Conservation (phyloP, 108 stramenopile species). For the Cyclotella sp. region DNA sequence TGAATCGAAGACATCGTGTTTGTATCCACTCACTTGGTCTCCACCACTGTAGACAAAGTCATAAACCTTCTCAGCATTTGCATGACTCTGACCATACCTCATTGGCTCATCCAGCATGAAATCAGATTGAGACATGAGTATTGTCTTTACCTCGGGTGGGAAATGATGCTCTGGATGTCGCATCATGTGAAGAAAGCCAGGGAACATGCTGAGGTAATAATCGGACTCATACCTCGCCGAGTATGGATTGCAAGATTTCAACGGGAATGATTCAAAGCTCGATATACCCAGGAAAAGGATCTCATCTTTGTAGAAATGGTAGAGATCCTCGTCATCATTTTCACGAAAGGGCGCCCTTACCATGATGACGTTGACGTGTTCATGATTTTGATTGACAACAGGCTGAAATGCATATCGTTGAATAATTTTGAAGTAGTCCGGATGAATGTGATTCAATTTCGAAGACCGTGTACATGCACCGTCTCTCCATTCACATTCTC, state of each 20-base stretch:
- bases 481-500: slow-evolving; percentile 45
- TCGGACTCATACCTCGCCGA: slow-evolving; percentile 26
- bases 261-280: slow-evolving; percentile 50
- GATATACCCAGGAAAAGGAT: slow-evolving; percentile 54
- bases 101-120: slow-evolving; percentile 44
- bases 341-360: slow-evolving; percentile 43
- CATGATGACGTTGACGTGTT: slow-evolving; percentile 51
- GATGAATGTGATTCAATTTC: slow-evolving; percentile 36
- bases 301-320: slow-evolving; percentile 48
- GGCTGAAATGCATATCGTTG: slow-evolving; percentile 50
- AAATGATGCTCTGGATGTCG: slow-evolving; percentile 39
- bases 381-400: slow-evolving; percentile 32
- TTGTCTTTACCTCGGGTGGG: slow-evolving; percentile 25
- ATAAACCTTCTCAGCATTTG: slow-evolving; percentile 38
- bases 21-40: slow-evolving; percentile 16
- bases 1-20: background rate
- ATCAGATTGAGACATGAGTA: slow-evolving; percentile 50
- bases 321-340: slow-evolving; percentile 38
- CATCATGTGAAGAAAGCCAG: slow-evolving; percentile 57
- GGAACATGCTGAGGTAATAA: slow-evolving; percentile 48
- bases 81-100: slow-evolving; percentile 17
- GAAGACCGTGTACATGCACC: slow-evolving; percentile 29
- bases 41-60: slow-evolving; percentile 58
- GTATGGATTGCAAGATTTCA: slow-evolving; percentile 50
- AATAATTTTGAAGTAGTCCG: slow-evolving; percentile 46